Conservation (phyloP, 257 asterid species). For the Solanum commersonii region DNA sequence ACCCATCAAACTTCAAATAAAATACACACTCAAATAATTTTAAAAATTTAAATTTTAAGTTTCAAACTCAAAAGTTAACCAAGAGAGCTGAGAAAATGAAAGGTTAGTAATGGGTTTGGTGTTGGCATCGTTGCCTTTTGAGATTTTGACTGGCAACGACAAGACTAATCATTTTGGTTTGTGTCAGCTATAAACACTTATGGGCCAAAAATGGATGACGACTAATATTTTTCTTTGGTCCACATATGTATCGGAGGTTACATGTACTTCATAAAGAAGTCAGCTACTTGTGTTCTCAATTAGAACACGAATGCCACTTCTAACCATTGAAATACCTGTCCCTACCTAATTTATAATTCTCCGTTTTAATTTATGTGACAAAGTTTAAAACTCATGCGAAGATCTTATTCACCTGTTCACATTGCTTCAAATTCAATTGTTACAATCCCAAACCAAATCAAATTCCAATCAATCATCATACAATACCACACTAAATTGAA, state of each 20-base stretch:
- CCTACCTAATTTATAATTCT: background rate
- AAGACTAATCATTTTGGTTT: background rate
- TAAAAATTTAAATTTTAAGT: background rate
- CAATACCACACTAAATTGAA: background rate
- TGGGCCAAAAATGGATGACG: background rate
- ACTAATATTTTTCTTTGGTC: background rate
- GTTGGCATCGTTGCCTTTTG: background rate
- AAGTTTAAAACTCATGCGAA: background rate
- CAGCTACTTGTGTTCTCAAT: background rate
- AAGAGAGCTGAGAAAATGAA: background rate
- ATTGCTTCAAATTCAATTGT: background rate
- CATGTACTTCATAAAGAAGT: background rate
- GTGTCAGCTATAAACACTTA: background rate
- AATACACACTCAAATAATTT: background rate
- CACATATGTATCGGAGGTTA: background rate
- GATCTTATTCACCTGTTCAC: background rate
- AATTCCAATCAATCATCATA: background rate
- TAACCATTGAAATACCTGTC: background rate
- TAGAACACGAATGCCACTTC: constrained; percentile 4
- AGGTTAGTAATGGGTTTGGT: background rate
- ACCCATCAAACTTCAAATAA: background rate
- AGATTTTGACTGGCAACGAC: background rate
- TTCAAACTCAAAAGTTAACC: background rate
- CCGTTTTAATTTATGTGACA: background rate
- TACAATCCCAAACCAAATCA: background rate